Conservation (phyloP, 345 rosid genomes). For the Gossypium longicalyx region DNA sequence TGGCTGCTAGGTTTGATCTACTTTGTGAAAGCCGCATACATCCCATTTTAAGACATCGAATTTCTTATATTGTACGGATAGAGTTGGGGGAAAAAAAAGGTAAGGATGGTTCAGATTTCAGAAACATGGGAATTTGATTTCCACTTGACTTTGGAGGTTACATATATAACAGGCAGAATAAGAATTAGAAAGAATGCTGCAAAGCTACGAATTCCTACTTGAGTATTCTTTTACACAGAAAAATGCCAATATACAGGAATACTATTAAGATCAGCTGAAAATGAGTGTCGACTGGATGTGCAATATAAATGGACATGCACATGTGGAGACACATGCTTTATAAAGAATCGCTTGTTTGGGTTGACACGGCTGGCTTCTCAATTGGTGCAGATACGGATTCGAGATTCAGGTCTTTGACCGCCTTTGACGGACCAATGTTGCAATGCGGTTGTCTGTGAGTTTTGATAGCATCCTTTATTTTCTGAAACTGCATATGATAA, state of each 20-base stretch:
- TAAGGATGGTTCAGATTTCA: background rate
- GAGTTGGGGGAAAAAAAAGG: too few species aligned
- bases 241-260: conserved; percentile 13
- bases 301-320: conserved; percentile 11
- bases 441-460: conserved; percentile 55
- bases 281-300: background rate
- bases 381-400: conserved; percentile 38
- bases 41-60: too few species aligned
- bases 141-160: conserved; percentile 2
- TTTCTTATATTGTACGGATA: too few species aligned
- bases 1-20: background rate
- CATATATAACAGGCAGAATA: conserved; percentile 7
- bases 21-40: too few species aligned
- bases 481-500: conserved; percentile 63
- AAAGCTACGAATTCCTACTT: conserved; percentile 6
- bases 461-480: conserved; percentile 73
- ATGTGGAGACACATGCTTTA: conserved; percentile 14
- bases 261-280: background rate
- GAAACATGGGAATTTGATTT: background rate
- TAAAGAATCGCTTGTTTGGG: conserved; percentile 14
- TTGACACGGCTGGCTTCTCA: conserved; percentile 41
- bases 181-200: conserved; percentile 9
- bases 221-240: background rate
- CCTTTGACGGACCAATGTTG: conserved; percentile 53
- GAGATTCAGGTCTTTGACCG: conserved; percentile 50